Conservation (phyloP, 768 basidiomycete genomes). For the Kwoniella sp. region DNA sequence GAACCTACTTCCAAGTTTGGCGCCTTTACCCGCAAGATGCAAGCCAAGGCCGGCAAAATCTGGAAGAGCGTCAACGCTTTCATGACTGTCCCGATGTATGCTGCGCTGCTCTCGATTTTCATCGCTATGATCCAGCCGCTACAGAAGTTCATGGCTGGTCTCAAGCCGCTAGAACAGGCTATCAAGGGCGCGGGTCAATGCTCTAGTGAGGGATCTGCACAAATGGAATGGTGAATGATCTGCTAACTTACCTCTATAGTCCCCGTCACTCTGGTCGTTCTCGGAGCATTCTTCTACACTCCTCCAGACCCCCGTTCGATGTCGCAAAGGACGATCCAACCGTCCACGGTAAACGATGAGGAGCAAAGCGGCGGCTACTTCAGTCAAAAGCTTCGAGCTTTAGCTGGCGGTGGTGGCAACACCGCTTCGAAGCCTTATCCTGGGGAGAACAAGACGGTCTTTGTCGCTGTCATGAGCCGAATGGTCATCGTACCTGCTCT, state of each 20-base stretch:
- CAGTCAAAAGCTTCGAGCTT: conserved; percentile 24
- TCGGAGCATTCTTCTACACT: conserved; percentile 83
- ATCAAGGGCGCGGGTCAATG: conserved; percentile 49
- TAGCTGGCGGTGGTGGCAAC: not conserved
- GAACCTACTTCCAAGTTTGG: conserved; percentile 27
- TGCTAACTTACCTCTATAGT: conserved; percentile 55
- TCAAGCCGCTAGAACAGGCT: conserved; percentile 55
- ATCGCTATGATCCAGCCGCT: conserved; percentile 73
- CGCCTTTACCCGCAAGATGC: conserved; percentile 21
- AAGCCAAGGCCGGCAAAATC: conserved; percentile 15
- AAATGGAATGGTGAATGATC: not conserved
- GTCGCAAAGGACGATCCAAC: conserved; percentile 5
- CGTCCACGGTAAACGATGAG: not conserved
- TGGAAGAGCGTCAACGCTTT: conserved; percentile 58
- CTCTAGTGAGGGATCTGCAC: conserved; percentile 38
- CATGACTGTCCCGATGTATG: conserved; percentile 86
- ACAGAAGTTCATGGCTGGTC: conserved; percentile 64
- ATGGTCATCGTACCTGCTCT: conserved; percentile 82
- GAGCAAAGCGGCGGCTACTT: conserved; percentile 12
- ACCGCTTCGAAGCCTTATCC: conserved; percentile 31
- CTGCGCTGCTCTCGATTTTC: conserved; percentile 66
- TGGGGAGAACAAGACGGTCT: conserved; percentile 76
- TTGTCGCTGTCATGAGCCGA: conserved; percentile 73
- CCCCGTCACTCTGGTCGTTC: conserved; percentile 81
- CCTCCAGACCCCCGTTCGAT: conserved; percentile 31